Percentiles rank a stretch among this genome's conserved stretches.
phyloP scores from a whole-genome alignment of 805 yeast species.

The Hanseniaspora lindneri region DNA sequence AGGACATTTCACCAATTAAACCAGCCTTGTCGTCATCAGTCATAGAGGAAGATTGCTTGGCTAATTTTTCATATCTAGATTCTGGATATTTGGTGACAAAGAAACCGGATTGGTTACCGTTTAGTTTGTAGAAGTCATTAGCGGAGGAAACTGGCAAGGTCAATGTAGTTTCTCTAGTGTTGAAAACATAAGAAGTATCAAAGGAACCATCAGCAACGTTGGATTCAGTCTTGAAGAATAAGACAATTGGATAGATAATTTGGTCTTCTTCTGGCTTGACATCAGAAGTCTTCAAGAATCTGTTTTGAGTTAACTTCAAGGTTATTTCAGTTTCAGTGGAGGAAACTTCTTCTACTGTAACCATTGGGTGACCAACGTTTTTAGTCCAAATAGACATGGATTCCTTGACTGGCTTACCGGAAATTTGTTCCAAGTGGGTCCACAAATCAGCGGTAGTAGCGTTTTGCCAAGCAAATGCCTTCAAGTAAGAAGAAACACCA shows the following conservation, averaged over 20 bases:
- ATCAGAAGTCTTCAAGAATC: constrained; percentile 68
- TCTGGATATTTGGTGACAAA: constrained; percentile 61
- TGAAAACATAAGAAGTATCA: constrained; percentile 48
- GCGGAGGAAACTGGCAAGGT: constrained; percentile 33
- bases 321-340: constrained; percentile 38
- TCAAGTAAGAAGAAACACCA: constrained; percentile 69
- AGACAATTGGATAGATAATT: constrained; percentile 56
- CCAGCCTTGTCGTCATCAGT: constrained; percentile 71
- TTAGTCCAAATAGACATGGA: constrained; percentile 77
- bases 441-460: constrained; percentile 68
- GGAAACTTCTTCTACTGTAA: constrained; percentile 55
- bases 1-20: constrained; percentile 65
- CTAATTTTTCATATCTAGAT: constrained; percentile 58
- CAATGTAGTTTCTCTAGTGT: constrained; percentile 38
- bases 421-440: constrained; percentile 56
- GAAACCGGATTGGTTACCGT: constrained; percentile 63
- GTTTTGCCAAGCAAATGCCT: constrained; percentile 65
- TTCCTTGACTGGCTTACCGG: constrained; percentile 58
- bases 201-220: constrained; percentile 34
- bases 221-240: constrained; percentile 42
- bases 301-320: constrained; percentile 52
- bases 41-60: constrained; percentile 44
- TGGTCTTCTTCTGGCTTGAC: constrained; percentile 63
- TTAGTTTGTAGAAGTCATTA: constrained; percentile 47
- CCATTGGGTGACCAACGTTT: constrained; percentile 65